These are phyloP conservation scores for Geranium incanum DNA, from an alignment of 441 rosid species.

Conservation along the genomic window DNA sequence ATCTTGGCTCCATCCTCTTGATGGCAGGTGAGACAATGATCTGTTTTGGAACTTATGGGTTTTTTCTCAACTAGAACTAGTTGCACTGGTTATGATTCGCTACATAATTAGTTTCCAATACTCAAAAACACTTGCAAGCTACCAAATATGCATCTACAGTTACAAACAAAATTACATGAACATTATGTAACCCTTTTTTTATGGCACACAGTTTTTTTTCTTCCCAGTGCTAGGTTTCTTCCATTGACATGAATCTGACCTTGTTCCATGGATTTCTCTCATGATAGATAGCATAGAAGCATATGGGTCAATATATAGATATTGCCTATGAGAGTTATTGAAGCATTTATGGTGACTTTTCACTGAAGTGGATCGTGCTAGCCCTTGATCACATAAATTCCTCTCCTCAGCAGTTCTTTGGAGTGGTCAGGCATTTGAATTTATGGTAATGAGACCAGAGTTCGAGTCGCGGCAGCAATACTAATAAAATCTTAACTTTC, in stretches of 20 bases:
- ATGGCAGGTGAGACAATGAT: neutral
- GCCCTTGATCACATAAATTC: too few species aligned
- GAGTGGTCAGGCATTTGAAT: too few species aligned
- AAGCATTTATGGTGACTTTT: too few species aligned
- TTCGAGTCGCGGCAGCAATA: too few species aligned
- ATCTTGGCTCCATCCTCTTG: neutral
- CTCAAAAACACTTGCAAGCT: neutral
- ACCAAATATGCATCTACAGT: too few species aligned
- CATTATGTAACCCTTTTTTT: neutral
- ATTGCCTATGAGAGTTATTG: neutral
- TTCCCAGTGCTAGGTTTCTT: neutral
- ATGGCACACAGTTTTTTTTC: neutral
- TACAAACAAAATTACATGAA: neutral
- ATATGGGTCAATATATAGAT: neutral
- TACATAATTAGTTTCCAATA: neutral
- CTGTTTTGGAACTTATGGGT: neutral
- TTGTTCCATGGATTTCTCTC: neutral
- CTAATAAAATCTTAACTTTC: too few species aligned
- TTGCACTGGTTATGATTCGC: neutral
- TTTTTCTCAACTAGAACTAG: neutral
- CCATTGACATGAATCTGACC: slow-evolving; percentile 1
- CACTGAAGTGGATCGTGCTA: too few species aligned
- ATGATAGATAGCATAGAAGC: neutral
- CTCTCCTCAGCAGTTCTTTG: neutral
- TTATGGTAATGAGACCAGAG: too few species aligned